A percentile compares a stretch with the other conserved stretches of the same genome.
Evolutionary conservation across 2,329 filamentous ascomycete genomes (phyloP).

Genomic region (Allantophomopsis cytisporea): DNA sequence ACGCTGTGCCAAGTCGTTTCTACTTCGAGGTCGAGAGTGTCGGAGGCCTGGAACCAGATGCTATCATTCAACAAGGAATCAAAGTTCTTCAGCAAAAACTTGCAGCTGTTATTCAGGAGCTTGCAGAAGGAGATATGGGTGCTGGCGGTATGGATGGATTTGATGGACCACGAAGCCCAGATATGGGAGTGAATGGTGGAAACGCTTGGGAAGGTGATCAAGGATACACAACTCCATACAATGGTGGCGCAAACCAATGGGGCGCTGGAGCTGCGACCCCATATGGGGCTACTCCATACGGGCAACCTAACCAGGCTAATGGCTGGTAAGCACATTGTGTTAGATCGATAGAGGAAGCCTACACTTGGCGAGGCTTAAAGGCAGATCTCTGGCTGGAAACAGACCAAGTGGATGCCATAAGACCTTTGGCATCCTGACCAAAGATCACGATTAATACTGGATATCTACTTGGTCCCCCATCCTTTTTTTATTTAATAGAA

Average conservation of each 20-base stretch:
- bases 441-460: too few relatives aligned
- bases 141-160: constrained; percentile 36
- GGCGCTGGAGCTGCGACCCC: constrained; percentile 43
- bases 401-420: too few relatives aligned
- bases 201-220: constrained; percentile 43
- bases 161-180: constrained; percentile 53
- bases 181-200: constrained; percentile 39
- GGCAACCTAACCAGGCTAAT: constrained; percentile 20
- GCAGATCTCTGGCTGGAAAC: too few relatives aligned
- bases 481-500: too few relatives aligned
- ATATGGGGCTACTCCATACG: constrained; percentile 48
- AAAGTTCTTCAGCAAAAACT: constrained; percentile 83
- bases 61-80: constrained; percentile 81
- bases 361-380: too few relatives aligned
- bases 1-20: constrained; percentile 72
- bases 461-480: too few relatives aligned
- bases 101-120: constrained; percentile 61
- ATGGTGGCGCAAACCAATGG: constrained; percentile 49
- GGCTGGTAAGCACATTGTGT: constrained; percentile 9
- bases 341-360: constrained; percentile 1
- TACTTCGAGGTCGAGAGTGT: constrained; percentile 90
- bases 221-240: constrained; percentile 59
- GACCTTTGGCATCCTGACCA: too few relatives aligned
- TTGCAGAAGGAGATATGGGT: constrained; percentile 40
- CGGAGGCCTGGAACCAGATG: constrained; percentile 78